Percentiles rank a stretch among this genome's conserved stretches.
phyloP scores from a whole-genome alignment of 2,329 filamentous ascomycete genomes.

The Microsporum canis region DNA sequence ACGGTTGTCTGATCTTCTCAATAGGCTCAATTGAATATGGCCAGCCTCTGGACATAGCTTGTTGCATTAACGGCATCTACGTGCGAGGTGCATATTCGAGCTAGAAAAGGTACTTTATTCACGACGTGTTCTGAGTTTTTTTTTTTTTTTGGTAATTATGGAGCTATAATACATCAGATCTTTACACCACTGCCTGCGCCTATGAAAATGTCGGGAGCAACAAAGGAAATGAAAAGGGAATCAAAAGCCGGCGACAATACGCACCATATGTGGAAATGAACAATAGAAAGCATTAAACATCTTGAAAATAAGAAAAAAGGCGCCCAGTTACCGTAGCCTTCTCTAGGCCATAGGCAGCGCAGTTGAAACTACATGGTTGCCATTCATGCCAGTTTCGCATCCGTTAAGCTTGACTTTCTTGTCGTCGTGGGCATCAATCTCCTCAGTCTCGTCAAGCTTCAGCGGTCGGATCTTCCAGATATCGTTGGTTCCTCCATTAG shows the following conservation, averaged over 20 bases:
- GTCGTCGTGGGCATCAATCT: neutral
- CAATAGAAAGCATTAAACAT: neutral
- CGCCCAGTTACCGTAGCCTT: neutral
- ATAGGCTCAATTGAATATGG: neutral
- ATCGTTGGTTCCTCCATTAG: slow-evolving; percentile 18
- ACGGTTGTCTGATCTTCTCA: neutral
- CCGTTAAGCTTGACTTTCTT: neutral
- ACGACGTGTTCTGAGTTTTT: neutral
- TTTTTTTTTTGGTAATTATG: neutral
- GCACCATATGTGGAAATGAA: neutral
- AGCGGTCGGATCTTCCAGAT: slow-evolving; percentile 20
- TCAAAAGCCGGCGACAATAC: neutral
- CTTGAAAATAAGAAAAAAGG: neutral
- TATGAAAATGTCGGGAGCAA: neutral
- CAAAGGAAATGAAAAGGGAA: slow-evolving; percentile 1
- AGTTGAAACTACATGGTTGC: neutral
- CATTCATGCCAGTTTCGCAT: neutral
- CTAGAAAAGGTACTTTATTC: neutral
- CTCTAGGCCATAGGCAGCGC: neutral
- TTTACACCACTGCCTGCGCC: neutral
- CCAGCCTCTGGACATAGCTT: neutral
- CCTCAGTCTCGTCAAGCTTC: slow-evolving; percentile 10
- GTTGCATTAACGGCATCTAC: neutral
- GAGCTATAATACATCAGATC: slow-evolving; percentile 1
- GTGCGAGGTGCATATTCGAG: too few relatives aligned